Percentiles rank a stretch among this genome's conserved stretches.
Evolutionary conservation across 2,329 filamentous ascomycete species (phyloP).

Genomic region (Apiospora hydei): DNA sequence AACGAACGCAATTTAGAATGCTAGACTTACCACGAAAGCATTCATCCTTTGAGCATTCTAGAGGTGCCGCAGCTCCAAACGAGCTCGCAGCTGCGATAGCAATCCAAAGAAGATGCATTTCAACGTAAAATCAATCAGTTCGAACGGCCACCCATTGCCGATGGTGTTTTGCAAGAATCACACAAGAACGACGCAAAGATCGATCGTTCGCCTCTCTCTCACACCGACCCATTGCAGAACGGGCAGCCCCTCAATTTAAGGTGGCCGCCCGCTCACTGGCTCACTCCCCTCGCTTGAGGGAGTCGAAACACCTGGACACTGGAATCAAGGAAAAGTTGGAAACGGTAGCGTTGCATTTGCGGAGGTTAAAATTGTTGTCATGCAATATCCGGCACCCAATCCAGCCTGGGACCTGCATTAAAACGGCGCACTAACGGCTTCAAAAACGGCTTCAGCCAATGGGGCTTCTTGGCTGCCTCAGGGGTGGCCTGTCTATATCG

Average conservation of each 20-base stretch:
- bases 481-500: constrained; percentile 7
- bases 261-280: not conserved
- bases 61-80: not conserved
- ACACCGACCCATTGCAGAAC: not conserved
- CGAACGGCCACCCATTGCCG: not conserved
- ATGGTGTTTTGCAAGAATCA: not conserved
- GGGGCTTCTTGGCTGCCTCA: not conserved
- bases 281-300: not conserved
- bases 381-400: not conserved
- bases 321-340: constrained; percentile 24
- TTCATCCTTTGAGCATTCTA: constrained; percentile 23
- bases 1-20: not conserved
- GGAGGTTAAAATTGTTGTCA: constrained; percentile 19
- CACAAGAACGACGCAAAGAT: not conserved
- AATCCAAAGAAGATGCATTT: constrained; percentile 24
- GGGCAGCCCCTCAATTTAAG: constrained; percentile 20
- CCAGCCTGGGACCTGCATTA: constrained; percentile 11
- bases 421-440: constrained; percentile 12
- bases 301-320: not conserved
- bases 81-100: not conserved
- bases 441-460: not conserved
- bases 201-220: not conserved
- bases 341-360: constrained; percentile 8
- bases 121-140: not conserved
- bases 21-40: constrained; percentile 23